Evolutionary conservation across 495 filamentous ascomycete species (phyloP).

Genomic region (Podospora bellae-mahoneyi): DNA sequence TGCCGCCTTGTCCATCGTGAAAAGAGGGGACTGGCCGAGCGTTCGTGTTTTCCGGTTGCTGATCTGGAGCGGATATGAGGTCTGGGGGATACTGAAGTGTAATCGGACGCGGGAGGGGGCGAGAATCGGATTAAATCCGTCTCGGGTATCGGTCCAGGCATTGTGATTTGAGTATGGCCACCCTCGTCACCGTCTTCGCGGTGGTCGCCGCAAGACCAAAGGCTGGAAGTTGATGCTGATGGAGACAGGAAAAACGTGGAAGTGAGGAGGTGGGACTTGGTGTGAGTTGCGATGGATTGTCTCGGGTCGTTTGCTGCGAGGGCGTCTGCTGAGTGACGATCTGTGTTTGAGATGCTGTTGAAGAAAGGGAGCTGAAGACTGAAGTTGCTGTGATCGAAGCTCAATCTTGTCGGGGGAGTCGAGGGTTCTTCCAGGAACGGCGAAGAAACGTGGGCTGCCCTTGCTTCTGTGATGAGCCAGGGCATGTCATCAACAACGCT

Average conservation of each 20-base stretch:
- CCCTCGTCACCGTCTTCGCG: slow-evolving; percentile 11
- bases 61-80: slow-evolving; percentile 10
- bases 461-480: slow-evolving; percentile 1
- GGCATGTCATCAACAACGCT: slow-evolving; percentile 8
- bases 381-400: slow-evolving; percentile 21
- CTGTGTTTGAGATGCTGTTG: slow-evolving; percentile 18
- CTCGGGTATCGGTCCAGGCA: slow-evolving; percentile 28
- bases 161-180: slow-evolving; percentile 18
- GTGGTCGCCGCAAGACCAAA: slow-evolving; percentile 16
- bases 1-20: slow-evolving; percentile 30
- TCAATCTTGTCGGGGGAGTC: slow-evolving; percentile 25
- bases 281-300: not conserved
- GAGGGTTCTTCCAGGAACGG: slow-evolving; percentile 23
- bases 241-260: slow-evolving; percentile 32
- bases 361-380: slow-evolving; percentile 26
- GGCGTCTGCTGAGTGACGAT: not conserved
- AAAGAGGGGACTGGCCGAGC: slow-evolving; percentile 30
- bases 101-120: slow-evolving; percentile 12
- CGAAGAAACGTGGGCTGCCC: slow-evolving; percentile 12
- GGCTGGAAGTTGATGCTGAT: slow-evolving; percentile 29
- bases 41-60: slow-evolving; percentile 16
- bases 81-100: slow-evolving; percentile 7
- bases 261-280: slow-evolving; percentile 17
- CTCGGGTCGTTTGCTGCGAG: not conserved
- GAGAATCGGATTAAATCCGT: slow-evolving; percentile 15